phyloP scores from a whole-genome alignment of 73 alveolate species.

The Paramecium octaurelia region DNA sequence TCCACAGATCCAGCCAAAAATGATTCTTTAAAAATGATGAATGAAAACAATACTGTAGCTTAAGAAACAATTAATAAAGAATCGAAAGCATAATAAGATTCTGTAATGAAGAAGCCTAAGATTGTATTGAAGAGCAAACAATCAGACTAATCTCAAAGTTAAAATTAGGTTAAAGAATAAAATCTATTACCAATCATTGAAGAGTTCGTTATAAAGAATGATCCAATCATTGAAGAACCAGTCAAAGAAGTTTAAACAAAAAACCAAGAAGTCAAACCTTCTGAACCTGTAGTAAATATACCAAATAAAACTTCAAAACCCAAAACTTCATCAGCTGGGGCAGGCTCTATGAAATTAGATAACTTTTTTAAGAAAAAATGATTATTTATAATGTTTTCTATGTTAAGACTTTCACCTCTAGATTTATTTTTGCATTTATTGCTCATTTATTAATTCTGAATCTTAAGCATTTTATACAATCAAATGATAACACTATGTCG shows the following conservation, averaged over 20 bases:
- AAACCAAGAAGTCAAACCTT: not conserved
- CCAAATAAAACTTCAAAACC: not conserved
- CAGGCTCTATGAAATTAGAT: not conserved
- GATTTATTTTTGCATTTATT: no score
- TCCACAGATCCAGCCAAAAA: not conserved
- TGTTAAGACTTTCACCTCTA: not conserved
- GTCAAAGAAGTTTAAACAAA: not conserved
- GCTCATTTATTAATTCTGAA: no score
- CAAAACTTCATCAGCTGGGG: not conserved
- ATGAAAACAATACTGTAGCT: not conserved
- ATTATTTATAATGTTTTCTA: not conserved
- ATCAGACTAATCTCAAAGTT: not conserved
- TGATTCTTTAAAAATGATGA: not conserved
- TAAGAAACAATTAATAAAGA: not conserved
- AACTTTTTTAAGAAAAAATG: not conserved
- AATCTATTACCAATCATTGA: not conserved
- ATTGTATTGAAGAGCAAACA: not conserved
- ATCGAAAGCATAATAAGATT: not conserved
- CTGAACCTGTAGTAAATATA: not conserved
- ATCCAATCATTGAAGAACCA: not conserved
- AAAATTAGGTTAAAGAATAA: not conserved
- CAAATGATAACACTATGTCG: no score
- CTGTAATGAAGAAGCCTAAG: not conserved
- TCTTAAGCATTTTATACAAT: no score
- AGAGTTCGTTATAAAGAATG: not conserved